Conservation (phyloP, 2,329 filamentous ascomycete species). For the Sporothrix inflata region DNA sequence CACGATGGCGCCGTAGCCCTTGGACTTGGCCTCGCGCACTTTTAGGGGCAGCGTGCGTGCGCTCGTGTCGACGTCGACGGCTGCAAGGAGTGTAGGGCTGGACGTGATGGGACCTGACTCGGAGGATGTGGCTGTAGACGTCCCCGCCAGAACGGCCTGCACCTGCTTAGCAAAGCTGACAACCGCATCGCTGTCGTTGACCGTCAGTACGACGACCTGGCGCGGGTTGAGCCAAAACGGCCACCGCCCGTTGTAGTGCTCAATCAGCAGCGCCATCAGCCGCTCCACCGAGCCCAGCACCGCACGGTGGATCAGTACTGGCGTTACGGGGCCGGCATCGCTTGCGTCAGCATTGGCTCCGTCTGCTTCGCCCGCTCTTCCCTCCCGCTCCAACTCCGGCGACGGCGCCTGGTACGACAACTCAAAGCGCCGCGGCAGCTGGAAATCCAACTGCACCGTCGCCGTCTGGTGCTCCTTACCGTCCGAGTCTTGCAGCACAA, state of each 20-base stretch:
- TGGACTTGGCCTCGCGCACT: conserved; percentile 69
- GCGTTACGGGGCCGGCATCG: conserved; percentile 63
- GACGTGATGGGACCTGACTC: conserved; percentile 41
- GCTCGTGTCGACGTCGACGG: conserved; percentile 70
- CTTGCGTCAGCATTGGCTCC: conserved; percentile 52
- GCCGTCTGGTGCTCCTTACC: conserved; percentile 89
- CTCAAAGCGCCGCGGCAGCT: conserved; percentile 80
- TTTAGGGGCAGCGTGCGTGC: conserved; percentile 68
- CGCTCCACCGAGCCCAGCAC: conserved; percentile 84
- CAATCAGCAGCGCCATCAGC: conserved; percentile 82
- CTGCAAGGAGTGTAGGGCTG: conserved; percentile 60
- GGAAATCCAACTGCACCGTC: conserved; percentile 88
- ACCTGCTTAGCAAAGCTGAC: conserved; percentile 53
- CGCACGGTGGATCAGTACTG: conserved; percentile 83
- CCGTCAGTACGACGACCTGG: conserved; percentile 73
- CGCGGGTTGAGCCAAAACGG: conserved; percentile 87
- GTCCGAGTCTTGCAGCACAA: conserved; percentile 76
- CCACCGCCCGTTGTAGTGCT: conserved; percentile 78
- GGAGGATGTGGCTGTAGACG: conserved; percentile 33
- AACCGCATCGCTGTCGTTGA: conserved; percentile 64
- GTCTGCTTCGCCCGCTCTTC: conserved; percentile 34
- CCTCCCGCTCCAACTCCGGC: conserved; percentile 61
- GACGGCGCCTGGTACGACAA: conserved; percentile 74
- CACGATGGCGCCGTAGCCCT: conserved; percentile 74
- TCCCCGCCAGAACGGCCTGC: conserved; percentile 57